phyloP scores from a whole-genome alignment of 805 yeast genomes.

The Candida insectorum region DNA sequence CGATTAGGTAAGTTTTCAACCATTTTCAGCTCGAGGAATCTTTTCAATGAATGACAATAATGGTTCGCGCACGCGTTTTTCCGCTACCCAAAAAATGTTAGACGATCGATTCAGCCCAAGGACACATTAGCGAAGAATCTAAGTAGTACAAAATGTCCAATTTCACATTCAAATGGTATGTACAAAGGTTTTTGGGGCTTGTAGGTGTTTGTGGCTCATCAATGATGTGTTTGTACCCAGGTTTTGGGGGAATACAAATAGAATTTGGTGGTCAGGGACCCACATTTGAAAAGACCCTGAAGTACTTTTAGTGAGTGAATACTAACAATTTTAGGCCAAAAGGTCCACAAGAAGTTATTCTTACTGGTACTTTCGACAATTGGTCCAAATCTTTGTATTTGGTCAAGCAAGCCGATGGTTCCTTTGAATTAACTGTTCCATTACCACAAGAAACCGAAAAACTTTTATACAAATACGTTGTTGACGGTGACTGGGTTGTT shows the following conservation, averaged over 20 bases:
- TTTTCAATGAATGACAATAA: too few species aligned
- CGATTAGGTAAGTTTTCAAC: not conserved
- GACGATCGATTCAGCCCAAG: not conserved
- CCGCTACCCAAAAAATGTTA: not conserved
- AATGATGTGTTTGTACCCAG: not conserved
- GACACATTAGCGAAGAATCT: too few species aligned
- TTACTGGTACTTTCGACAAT: slow-evolving; percentile 69
- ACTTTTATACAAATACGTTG: slow-evolving; percentile 58
- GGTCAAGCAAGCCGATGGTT: slow-evolving; percentile 57
- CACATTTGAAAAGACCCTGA: too few species aligned
- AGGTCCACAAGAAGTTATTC: slow-evolving; percentile 51
- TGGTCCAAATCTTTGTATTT: slow-evolving; percentile 60
- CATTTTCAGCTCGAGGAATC: too few species aligned
- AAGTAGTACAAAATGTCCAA: slow-evolving; percentile 24
- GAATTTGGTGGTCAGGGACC: too few species aligned
- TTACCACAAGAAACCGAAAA: slow-evolving; percentile 39
- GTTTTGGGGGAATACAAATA: too few species aligned
- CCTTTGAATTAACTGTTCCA: slow-evolving; percentile 60
- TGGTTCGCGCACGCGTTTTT: not conserved
- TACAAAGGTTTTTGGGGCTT: too few species aligned
- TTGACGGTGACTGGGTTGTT: slow-evolving; percentile 65
- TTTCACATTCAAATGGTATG: slow-evolving; percentile 41
- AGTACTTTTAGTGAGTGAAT: not conserved
- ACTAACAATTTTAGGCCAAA: slow-evolving; percentile 30
- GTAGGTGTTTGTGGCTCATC: too few species aligned